Evolutionary conservation across 345 rosid genomes (phyloP), one percentile per base, ranked within the genome.

Genomic region (Salix viminalis): DNA sequence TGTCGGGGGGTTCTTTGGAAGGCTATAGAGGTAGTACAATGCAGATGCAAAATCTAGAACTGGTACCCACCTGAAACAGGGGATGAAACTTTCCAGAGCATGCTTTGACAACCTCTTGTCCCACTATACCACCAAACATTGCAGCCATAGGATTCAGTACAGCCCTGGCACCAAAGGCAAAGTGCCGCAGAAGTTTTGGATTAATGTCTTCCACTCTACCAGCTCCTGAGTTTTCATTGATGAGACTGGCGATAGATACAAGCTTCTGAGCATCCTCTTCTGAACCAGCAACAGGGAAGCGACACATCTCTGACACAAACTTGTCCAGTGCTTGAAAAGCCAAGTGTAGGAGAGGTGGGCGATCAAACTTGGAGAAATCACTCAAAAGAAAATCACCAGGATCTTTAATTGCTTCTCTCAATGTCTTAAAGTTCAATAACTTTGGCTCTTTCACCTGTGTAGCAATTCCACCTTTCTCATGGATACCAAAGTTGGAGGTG

Each of bases 11-110:
- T 34, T 34, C 60, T 52, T 7, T 8, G 5, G 21, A 52, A 52
- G 60, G 60, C 23, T 52, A 18, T 52, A 18, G 23, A 52, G 60
- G 60, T 52, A 28, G 13, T 24, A 6, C 2, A 1, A 30, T 62
- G 8, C 30, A 32, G 65, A 30, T 36, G 52, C 64, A 71, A 23
- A 30, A 52, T 10, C 24, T 5, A 71, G 6, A 72, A 72, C 67
- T 8, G 60, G n/a, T 71, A 72, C 69, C 23, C 44, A 91, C 99
- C 98, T 96, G 99, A 79, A 83, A 90, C 60, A 96, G 92, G 23
- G 99, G 99, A 84, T 96, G 99, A 65, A 96, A 96, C 84, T 96
- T 96, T 74, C 97, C 97, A 75, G 99, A 92, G 86, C 99, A 96
- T 66, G 99, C 99, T 85, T 96, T 96, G 48, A 96, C 92, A 90